phyloP scores from a whole-genome alignment of 495 filamentous ascomycete genomes.

The Aspergillus nidulans region DNA sequence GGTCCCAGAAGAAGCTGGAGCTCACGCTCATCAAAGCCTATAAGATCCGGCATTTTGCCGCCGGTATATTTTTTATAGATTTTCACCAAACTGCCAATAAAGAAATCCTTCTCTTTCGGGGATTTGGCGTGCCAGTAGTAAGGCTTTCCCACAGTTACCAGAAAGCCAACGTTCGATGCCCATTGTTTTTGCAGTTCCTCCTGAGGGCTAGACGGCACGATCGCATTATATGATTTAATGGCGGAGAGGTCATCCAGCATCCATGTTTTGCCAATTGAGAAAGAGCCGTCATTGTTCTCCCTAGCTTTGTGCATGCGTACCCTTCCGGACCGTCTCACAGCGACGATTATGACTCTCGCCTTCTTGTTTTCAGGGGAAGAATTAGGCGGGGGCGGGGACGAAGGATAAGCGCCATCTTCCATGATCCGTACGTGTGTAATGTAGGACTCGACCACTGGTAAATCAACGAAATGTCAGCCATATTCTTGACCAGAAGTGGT shows the following conservation, averaged over 20 bases:
- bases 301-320: conserved; percentile 95
- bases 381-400: conserved; percentile 74
- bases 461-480: conserved; percentile 13
- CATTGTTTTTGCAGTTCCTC: conserved; percentile 68
- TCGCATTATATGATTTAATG: conserved; percentile 71
- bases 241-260: conserved; percentile 77
- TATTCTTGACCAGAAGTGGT: background rate
- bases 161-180: conserved; percentile 77
- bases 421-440: conserved; percentile 91
- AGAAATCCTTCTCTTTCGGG: conserved; percentile 95
- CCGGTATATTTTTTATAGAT: conserved; percentile 95
- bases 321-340: conserved; percentile 84
- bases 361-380: conserved; percentile 73
- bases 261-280: conserved; percentile 98
- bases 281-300: conserved; percentile 88
- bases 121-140: conserved; percentile 96
- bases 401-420: conserved; percentile 82
- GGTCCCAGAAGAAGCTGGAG: conserved; percentile 61
- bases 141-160: conserved; percentile 84
- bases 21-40: conserved; percentile 78
- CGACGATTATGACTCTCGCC: conserved; percentile 81
- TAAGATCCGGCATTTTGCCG: conserved; percentile 71
- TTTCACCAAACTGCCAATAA: conserved; percentile 89
- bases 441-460: conserved; percentile 82
- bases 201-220: conserved; percentile 44